Evolutionary conservation across 73 alveolate genomes (phyloP).

Genomic region (Diophrys sp.): DNA sequence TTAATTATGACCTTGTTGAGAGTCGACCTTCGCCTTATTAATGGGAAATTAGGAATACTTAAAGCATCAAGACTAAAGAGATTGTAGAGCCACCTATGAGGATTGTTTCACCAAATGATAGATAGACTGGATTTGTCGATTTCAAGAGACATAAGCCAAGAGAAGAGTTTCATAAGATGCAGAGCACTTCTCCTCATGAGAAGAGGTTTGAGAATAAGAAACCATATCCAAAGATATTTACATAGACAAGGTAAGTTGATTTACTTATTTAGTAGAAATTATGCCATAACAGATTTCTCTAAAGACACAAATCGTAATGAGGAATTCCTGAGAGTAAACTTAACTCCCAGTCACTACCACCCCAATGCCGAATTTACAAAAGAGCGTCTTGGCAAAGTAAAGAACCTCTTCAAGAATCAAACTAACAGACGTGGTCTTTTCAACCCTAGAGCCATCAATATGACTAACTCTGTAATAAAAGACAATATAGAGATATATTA

Average conservation of each 20-base stretch:
- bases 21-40: background rate
- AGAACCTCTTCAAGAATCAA: background rate
- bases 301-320: constrained; percentile 27
- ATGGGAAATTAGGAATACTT: background rate
- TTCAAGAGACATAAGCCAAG: constrained; percentile 30
- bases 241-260: constrained; percentile 24
- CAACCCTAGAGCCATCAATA: background rate
- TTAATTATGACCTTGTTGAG: constrained; percentile 19
- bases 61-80: background rate
- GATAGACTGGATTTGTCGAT: constrained; percentile 25
- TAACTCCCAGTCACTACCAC: constrained; percentile 33
- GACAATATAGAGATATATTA: constrained; percentile 5
- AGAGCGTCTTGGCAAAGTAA: background rate
- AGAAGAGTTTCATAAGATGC: constrained; percentile 25
- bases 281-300: background rate
- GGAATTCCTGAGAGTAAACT: constrained; percentile 21
- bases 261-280: too few relatives aligned
- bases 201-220: constrained; percentile 19
- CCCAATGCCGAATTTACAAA: constrained; percentile 22
- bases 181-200: constrained; percentile 38
- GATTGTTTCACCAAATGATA: background rate
- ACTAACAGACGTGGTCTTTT: background rate
- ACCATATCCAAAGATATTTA: constrained; percentile 18
- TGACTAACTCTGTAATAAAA: background rate
- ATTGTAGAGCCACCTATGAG: constrained; percentile 10